Conservation (phyloP, 768 basidiomycete species). For the Phaeotremella skinneri region DNA sequence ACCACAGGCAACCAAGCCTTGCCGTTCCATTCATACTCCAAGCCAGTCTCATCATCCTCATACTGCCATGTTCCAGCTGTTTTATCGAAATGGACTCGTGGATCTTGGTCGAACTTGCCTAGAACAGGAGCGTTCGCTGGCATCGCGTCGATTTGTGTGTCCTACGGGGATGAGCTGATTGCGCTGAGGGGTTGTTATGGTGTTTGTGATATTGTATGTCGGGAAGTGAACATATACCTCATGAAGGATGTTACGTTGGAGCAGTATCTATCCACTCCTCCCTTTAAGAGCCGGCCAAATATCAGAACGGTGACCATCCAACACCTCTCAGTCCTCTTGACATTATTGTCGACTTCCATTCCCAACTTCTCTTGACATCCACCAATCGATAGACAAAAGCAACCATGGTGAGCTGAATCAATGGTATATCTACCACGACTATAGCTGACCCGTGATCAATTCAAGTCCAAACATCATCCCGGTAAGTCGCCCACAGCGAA, state of each 20-base stretch:
- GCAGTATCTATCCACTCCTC: no score
- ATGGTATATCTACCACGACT: not conserved
- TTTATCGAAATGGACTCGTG: constrained; percentile 76
- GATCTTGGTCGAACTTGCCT: constrained; percentile 69
- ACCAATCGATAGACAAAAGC: not conserved
- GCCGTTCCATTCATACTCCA: constrained; percentile 91
- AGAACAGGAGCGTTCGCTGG: constrained; percentile 52
- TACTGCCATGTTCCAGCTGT: constrained; percentile 75
- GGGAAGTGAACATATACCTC: no score
- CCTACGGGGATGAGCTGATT: no score
- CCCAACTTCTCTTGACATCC: not conserved
- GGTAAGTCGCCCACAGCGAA: constrained; percentile 55
- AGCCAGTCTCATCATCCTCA: constrained; percentile 77
- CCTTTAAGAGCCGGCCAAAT: no score
- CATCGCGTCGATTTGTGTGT: no score
- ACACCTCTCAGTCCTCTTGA: not conserved
- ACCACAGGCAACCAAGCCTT: constrained; percentile 82
- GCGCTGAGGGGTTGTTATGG: no score
- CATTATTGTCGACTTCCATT: not conserved
- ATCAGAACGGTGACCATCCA: no score
- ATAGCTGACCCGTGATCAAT: not conserved
- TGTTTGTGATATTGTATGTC: no score
- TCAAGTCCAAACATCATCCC: constrained; percentile 81
- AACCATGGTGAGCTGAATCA: constrained; percentile 18
- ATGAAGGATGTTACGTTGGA: no score